These are phyloP conservation scores for Coleophoma crateriformis DNA, from an alignment of 2,329 filamentous ascomycete genomes.

Conservation along the genomic window DNA sequence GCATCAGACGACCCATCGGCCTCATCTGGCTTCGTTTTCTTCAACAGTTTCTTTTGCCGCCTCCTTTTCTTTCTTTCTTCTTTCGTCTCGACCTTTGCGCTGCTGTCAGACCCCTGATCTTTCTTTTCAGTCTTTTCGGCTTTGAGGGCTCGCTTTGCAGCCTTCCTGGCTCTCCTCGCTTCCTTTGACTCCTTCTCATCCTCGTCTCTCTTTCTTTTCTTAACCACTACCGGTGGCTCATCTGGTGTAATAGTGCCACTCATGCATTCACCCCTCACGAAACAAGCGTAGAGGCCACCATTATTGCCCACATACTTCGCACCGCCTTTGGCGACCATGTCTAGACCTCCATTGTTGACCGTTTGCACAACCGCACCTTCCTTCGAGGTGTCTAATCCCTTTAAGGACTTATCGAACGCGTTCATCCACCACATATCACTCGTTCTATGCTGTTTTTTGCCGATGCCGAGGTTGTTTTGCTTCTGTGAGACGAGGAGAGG, in stretches of 20 bases:
- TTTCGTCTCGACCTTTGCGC: slow-evolving; percentile 16
- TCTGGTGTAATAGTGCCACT: slow-evolving; percentile 56
- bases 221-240: not conserved
- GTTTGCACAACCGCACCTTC: slow-evolving; percentile 51
- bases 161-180: slow-evolving; percentile 31
- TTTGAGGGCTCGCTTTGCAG: slow-evolving; percentile 25
- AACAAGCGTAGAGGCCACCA: slow-evolving; percentile 66
- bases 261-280: slow-evolving; percentile 76
- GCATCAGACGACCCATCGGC: slow-evolving; percentile 10
- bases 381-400: slow-evolving; percentile 64
- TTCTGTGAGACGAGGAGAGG: slow-evolving; percentile 82
- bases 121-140: slow-evolving; percentile 4
- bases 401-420: slow-evolving; percentile 86
- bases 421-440: slow-evolving; percentile 96
- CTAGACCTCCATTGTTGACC: slow-evolving; percentile 45
- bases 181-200: slow-evolving; percentile 20
- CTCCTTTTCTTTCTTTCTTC: slow-evolving; percentile 32
- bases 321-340: slow-evolving; percentile 47
- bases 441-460: slow-evolving; percentile 61
- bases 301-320: slow-evolving; percentile 52
- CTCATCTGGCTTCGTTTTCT: slow-evolving; percentile 11
- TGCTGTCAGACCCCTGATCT: not conserved
- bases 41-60: slow-evolving; percentile 25
- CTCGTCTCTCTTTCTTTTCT: slow-evolving; percentile 10
- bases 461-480: slow-evolving; percentile 73